Conservation (phyloP, 768 basidiomycete genomes). For the Hygrophoropsis aurantiaca region DNA sequence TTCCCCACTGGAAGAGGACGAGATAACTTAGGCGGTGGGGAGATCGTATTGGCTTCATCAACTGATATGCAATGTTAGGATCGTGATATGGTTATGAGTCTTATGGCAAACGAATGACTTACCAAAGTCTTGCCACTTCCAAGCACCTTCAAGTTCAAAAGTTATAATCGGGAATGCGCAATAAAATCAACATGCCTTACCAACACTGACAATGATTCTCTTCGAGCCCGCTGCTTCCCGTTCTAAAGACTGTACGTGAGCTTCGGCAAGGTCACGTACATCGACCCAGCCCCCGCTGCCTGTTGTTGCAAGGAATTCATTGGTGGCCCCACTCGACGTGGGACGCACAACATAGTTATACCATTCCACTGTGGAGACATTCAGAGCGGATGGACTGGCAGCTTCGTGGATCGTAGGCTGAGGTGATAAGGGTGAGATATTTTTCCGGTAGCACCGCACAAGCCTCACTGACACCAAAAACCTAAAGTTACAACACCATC, state of each 20-base stretch:
- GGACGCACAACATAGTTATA: constrained; percentile 22
- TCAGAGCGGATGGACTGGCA: constrained; percentile 27
- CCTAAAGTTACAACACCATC: neutral
- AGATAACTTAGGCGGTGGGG: constrained; percentile 29
- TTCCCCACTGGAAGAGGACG: constrained; percentile 31
- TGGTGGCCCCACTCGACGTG: constrained; percentile 7
- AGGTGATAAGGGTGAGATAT: neutral
- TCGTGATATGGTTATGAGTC: neutral
- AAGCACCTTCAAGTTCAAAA: constrained; percentile 15
- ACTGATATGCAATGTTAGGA: constrained; percentile 20
- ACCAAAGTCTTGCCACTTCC: constrained; percentile 33
- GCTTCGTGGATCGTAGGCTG: constrained; percentile 40
- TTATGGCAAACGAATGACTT: neutral
- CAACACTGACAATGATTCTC: constrained; percentile 45
- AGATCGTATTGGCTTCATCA: constrained; percentile 34
- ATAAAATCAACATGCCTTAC: too few relatives aligned
- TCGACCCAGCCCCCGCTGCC: constrained; percentile 37
- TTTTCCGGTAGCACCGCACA: neutral
- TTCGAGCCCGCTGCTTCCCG: constrained; percentile 47
- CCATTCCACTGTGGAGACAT: constrained; percentile 31
- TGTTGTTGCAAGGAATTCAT: constrained; percentile 8
- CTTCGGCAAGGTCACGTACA: constrained; percentile 48
- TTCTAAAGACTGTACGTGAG: constrained; percentile 47
- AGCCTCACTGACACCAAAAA: neutral
- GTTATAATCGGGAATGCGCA: too few relatives aligned